Base-by-base conservation (phyloP, 2,329 filamentous ascomycete genomes). In the Fusarium piperis region DNA sequence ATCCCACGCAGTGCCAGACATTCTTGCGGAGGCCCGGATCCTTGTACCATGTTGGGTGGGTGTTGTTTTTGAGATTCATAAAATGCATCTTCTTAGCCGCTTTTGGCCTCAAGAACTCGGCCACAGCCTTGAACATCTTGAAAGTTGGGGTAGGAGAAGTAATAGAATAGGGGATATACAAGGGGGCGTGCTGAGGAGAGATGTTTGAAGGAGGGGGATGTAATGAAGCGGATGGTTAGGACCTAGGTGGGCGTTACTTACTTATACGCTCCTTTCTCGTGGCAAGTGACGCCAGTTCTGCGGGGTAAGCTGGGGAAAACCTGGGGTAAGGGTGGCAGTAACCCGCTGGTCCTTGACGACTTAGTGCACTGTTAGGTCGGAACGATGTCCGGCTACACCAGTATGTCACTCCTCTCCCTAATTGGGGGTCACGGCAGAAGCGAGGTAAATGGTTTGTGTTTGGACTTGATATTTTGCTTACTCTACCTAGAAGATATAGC, bases 1-100 rank as follows among this genome's bases (percentile, higher is more conserved):
- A 71, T 2, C 70, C 70, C 1, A 72, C 55, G 2, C 65, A 71
- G 23, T 72, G 68, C 60, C 65, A 71, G 3, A 72, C 68, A 41
- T 72, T 71, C 10, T 52, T 66, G 0, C 70, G 61, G 0, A 72
- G 55, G 0, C 68, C 65, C 0, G 68, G 16, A 26, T 72, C 70
- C 4, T 61, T 68, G 26, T 71, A 72, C 70, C 70, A 72, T 4
- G 55, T 71, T 4, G 48, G 23, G 33, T 72, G 38, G 0, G 70
- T 72, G 26, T 72, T 72, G 39, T 71, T 71, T 23, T 71, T 71
- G 13, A 70, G 44, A 30, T 62, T 57, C 41, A 44, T 38, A 51
- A 70, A 70, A 12, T 70, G 67, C 20, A 67, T 48, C 11, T 60
- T 35, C 15, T 52, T 70, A 6, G 68, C 64, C 32, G 68, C 68